These are phyloP conservation scores for Lonicera japonica DNA, from an alignment of 129 eudicot genomes.

Conservation along the genomic window DNA sequence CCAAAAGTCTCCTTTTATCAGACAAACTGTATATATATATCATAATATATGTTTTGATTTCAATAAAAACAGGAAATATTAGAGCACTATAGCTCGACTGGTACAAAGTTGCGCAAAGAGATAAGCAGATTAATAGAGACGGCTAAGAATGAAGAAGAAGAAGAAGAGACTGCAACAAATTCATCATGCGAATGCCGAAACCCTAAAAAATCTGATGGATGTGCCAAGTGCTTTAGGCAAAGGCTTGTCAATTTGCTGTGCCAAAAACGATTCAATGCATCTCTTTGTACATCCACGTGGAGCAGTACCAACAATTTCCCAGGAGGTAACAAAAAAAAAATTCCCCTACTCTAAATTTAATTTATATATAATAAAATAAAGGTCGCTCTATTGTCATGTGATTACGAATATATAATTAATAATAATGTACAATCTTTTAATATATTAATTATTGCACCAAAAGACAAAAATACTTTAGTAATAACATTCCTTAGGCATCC, in stretches of 20 bases:
- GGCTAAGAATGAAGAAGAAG: not conserved
- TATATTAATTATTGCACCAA: too few relatives aligned
- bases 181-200: slow-evolving; percentile 12
- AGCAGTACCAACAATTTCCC: slow-evolving; percentile 7
- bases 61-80: slow-evolving; percentile 20
- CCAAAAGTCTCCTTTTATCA: too few relatives aligned
- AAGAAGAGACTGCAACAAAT: too few relatives aligned
- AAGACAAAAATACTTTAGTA: too few relatives aligned
- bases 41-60: too few relatives aligned
- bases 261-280: slow-evolving; percentile 12
- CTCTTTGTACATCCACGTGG: slow-evolving; percentile 24
- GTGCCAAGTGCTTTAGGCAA: slow-evolving; percentile 20
- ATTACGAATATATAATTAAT: too few relatives aligned
- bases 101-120: slow-evolving; percentile 16
- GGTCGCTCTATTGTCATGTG: too few relatives aligned
- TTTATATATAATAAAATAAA: too few relatives aligned
- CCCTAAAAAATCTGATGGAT: not conserved
- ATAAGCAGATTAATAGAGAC: slow-evolving; percentile 11
- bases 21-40: too few relatives aligned
- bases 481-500: too few relatives aligned
- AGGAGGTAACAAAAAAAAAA: slow-evolving; percentile 5
- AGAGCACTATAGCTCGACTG: slow-evolving; percentile 13
- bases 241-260: slow-evolving; percentile 15
- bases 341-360: not conserved
- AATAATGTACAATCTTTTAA: too few relatives aligned